Percentiles rank a stretch among this genome's conserved stretches.
Evolutionary conservation across 2,329 filamentous ascomycete species (phyloP).

Genomic region (Podosphaera xanthii): DNA sequence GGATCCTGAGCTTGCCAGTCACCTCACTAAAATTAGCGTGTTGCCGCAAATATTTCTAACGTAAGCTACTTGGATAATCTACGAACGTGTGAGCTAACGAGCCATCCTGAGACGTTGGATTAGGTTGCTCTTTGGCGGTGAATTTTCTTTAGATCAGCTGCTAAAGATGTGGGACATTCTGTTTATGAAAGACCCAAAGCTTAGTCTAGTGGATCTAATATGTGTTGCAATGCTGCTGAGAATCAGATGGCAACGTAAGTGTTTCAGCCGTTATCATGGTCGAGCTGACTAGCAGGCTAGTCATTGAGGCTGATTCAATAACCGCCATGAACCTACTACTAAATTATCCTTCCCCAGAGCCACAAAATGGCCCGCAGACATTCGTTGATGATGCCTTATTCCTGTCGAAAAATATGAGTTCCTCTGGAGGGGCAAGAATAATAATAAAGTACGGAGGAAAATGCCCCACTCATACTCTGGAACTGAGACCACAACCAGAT

Average conservation of each 20-base stretch:
- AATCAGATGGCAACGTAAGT: constrained; percentile 68
- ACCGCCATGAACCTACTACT: constrained; percentile 60
- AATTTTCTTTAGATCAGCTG: constrained; percentile 73
- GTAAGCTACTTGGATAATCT: constrained; percentile 24
- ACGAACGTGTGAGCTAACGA: constrained; percentile 2
- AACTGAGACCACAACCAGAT: constrained; percentile 12
- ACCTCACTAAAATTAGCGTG: constrained; percentile 66
- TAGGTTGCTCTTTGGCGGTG: constrained; percentile 71
- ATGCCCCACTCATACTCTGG: constrained; percentile 18
- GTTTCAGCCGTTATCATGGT: not conserved
- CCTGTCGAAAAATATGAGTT: constrained; percentile 39
- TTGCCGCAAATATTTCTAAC: constrained; percentile 94
- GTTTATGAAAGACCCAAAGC: constrained; percentile 61
- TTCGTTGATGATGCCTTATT: constrained; percentile 75
- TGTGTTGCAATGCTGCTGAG: constrained; percentile 84
- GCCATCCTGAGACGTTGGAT: constrained; percentile 46
- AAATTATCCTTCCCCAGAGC: constrained; percentile 50
- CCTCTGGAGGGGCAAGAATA: constrained; percentile 37
- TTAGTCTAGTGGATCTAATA: constrained; percentile 71
- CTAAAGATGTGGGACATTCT: constrained; percentile 76
- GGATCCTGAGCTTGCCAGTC: constrained; percentile 62
- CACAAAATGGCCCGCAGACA: constrained; percentile 43
- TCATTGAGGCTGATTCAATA: constrained; percentile 74
- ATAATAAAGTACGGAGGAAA: constrained; percentile 49
- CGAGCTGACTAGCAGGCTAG: constrained; percentile 21